These are phyloP conservation scores for Pezicula carpinea DNA, from an alignment of 2,329 filamentous ascomycete genomes.

Conservation along the genomic window DNA sequence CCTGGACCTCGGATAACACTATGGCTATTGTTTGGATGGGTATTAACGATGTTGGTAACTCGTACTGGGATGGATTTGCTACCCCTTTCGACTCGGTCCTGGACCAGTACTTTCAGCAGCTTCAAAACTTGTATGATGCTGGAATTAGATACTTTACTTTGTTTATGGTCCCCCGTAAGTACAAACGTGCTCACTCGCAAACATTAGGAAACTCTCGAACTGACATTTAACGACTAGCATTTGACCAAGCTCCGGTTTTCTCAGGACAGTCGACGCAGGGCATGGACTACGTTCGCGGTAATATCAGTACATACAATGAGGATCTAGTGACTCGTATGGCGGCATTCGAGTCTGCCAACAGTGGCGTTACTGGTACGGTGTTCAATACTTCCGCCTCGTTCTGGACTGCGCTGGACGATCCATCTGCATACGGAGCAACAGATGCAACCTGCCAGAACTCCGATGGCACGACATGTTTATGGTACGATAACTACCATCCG, in stretches of 20 bases:
- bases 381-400: conserved; percentile 1
- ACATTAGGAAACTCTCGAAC: not conserved
- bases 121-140: conserved; percentile 1
- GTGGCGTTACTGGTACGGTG: conserved; percentile 1
- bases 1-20: conserved; percentile 1
- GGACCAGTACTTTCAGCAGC: not conserved
- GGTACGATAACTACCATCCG: conserved; percentile 17
- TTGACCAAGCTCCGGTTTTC: conserved; percentile 1
- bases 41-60: conserved; percentile 3
- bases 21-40: conserved; percentile 1
- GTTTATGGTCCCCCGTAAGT: conserved; percentile 1
- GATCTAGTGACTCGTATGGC: conserved; percentile 1
- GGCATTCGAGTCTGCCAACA: not conserved
- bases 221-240: not conserved
- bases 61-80: not conserved
- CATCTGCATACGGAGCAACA: conserved; percentile 11
- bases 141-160: conserved; percentile 2
- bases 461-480: conserved; percentile 17
- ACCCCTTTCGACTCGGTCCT: not conserved
- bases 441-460: conserved; percentile 13
- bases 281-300: not conserved
- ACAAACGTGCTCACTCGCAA: not conserved
- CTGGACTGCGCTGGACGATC: conserved; percentile 3
- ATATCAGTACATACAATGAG: not conserved
- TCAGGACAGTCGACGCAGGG: not conserved